phyloP scores from a whole-genome alignment of 768 basidiomycete species.

The Scleroderma citrinum region DNA sequence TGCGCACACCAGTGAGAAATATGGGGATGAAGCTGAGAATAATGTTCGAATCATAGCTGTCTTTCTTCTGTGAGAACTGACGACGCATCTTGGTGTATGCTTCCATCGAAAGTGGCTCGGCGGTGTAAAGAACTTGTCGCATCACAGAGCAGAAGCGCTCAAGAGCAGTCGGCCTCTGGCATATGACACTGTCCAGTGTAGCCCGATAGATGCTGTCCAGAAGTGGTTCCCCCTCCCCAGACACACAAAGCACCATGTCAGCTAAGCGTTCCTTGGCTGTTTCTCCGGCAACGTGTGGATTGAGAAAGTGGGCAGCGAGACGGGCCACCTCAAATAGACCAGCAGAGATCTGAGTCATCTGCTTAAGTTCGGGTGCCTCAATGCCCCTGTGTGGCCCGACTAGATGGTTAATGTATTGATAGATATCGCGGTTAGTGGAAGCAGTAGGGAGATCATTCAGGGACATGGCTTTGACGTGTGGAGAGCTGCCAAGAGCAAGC shows the following conservation, averaged over 20 bases:
- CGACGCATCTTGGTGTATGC: not conserved
- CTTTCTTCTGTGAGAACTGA: not conserved
- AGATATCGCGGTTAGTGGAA: not conserved
- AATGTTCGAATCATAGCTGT: slow-evolving; percentile 1
- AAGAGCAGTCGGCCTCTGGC: not conserved
- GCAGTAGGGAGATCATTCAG: not conserved
- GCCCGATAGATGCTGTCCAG: not conserved
- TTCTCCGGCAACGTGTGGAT: not conserved
- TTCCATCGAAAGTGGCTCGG: slow-evolving; percentile 2
- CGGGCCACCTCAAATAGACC: slow-evolving; percentile 6
- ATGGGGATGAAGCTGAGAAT: slow-evolving; percentile 1
- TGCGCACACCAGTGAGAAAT: slow-evolving; percentile 3
- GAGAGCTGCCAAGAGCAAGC: not conserved
- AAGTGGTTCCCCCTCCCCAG: not conserved
- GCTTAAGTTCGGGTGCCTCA: not conserved
- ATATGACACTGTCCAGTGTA: not conserved
- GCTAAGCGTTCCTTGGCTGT: not conserved
- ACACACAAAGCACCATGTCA: not conserved
- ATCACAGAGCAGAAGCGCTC: not conserved
- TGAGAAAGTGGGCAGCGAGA: slow-evolving; percentile 1
- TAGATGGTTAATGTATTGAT: not conserved
- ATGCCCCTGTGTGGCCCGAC: not conserved
- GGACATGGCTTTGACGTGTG: not conserved
- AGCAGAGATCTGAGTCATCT: not conserved
- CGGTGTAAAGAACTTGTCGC: slow-evolving; percentile 1